Evolutionary conservation across 2,329 filamentous ascomycete genomes (phyloP).

Genomic region (Cytospora mali): DNA sequence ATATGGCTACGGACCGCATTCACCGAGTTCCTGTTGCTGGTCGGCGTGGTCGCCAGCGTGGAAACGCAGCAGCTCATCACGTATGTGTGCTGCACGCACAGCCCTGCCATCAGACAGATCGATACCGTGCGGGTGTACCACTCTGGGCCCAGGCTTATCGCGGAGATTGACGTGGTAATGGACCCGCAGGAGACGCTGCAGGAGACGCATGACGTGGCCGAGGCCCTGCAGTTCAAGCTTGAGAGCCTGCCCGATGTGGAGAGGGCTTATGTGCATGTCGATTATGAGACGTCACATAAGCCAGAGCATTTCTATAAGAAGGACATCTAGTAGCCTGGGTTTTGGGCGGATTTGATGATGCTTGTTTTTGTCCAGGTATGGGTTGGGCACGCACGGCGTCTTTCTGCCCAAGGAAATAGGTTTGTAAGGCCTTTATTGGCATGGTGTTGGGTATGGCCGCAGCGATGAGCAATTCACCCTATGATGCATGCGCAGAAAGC

Average conservation of each 20-base stretch:
- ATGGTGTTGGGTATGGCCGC: background rate
- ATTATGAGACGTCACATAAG: conserved; percentile 95
- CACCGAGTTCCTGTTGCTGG: conserved; percentile 84
- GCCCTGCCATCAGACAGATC: conserved; percentile 76
- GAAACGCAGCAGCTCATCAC: conserved; percentile 92
- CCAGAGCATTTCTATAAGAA: conserved; percentile 76
- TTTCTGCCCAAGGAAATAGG: background rate
- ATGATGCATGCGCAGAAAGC: background rate
- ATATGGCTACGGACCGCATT: conserved; percentile 88
- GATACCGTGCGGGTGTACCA: conserved; percentile 96
- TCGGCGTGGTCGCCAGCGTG: conserved; percentile 84
- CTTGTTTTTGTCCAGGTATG: background rate
- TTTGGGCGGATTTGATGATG: background rate
- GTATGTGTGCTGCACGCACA: conserved; percentile 94
- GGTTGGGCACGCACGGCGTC: background rate
- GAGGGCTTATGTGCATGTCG: conserved; percentile 93
- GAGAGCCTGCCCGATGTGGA: conserved; percentile 92
- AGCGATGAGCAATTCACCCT: too few species aligned
- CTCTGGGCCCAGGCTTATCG: conserved; percentile 83
- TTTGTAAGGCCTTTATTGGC: background rate
- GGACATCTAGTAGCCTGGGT: conserved; percentile 49
- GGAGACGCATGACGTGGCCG: conserved; percentile 88
- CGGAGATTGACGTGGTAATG: conserved; percentile 97
- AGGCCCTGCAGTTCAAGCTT: conserved; percentile 90
- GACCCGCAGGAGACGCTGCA: conserved; percentile 70